Base-by-base conservation (phyloP, 495 filamentous ascomycete genomes). In the Parathielavia hyrcaniae region DNA sequence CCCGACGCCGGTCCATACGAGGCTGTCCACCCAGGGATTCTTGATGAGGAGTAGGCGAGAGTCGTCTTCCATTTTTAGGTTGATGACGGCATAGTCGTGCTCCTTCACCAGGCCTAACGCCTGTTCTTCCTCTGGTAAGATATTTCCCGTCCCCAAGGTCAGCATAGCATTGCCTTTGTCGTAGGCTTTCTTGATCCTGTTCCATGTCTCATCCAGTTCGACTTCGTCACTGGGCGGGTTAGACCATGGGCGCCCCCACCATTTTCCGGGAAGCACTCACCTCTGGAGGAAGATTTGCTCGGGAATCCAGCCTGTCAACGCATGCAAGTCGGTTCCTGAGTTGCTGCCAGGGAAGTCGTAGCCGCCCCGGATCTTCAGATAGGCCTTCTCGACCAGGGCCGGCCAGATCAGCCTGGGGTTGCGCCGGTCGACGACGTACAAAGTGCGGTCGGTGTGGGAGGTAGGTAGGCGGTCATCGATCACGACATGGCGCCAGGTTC, bases 301-400 rank as follows among this genome's bases (percentile, higher is more conserved):
- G 0, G 93, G 93, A 55, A 99, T 89, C 93, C 93, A 99, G 32
- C 92, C 91, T 1, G 87, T 95, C 49, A 99, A 70, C 13, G 91
- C 84, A 76, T 89, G 89, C 3, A 99, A 72, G 68, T 99, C 93
- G 7, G 91, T 96, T 2, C 88, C 91, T 4, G 91, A 97, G 67
- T 99, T 97, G 64, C 92, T 97, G n/a, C 93, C 93, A 2, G 93
- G 93, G 62, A 99, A 97, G 61, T 97, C 90, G 69, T 99, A 99
- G 35, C 93, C 95, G 35, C 95, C 95, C 20, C 90, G 82, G 9
- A 97, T 81, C 73, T 97, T 99, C n/a, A 99, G 75, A 60, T 97
- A 99, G 4, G 93, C 93, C 67, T 99, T 99, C 70, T 99, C 93
- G 36, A 97, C 74, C 30, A 99, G 74, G 23, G 93, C 91, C n/a